Evolutionary conservation across 2,329 filamentous ascomycete species (phyloP).

Genomic region (Tolypocladium inflatum): DNA sequence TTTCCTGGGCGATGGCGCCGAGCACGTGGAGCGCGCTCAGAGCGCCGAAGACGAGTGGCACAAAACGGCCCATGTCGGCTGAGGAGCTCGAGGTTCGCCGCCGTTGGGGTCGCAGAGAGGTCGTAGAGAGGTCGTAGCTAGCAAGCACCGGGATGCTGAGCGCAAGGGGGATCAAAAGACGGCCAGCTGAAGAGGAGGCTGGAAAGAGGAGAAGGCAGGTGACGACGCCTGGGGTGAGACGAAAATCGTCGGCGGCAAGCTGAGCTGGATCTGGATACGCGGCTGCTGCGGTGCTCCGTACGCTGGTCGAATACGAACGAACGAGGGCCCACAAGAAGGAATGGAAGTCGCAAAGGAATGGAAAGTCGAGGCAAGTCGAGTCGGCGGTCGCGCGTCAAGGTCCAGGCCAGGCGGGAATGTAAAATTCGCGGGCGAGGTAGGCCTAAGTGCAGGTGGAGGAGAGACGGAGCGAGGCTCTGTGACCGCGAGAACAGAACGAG

Average conservation of each 20-base stretch:
- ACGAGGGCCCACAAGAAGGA: not conserved
- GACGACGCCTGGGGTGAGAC: not conserved
- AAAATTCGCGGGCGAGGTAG: not conserved
- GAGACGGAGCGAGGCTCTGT: not conserved
- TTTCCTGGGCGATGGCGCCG: constrained; percentile 13
- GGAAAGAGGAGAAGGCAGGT: not conserved
- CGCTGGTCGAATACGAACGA: not conserved
- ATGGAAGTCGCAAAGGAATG: not conserved
- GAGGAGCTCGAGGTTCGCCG: not conserved
- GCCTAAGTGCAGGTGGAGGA: not conserved
- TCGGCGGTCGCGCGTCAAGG: not conserved
- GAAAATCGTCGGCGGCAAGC: not conserved
- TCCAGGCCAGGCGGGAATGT: not conserved
- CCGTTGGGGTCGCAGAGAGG: not conserved
- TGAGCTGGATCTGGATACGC: not conserved
- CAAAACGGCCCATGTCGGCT: constrained; percentile 16
- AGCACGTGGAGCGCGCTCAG: constrained; percentile 16
- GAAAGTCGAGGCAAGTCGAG: not conserved
- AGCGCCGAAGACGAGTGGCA: constrained; percentile 15
- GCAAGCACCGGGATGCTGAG: too few relatives aligned
- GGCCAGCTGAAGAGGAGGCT: not conserved
- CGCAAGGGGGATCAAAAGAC: not conserved
- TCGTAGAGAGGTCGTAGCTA: constrained; percentile 2
- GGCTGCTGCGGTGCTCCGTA: not conserved
- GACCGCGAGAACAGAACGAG: not conserved